phyloP scores from a whole-genome alignment of 73 alveolate species.

The Paramecium pentaurelia region DNA sequence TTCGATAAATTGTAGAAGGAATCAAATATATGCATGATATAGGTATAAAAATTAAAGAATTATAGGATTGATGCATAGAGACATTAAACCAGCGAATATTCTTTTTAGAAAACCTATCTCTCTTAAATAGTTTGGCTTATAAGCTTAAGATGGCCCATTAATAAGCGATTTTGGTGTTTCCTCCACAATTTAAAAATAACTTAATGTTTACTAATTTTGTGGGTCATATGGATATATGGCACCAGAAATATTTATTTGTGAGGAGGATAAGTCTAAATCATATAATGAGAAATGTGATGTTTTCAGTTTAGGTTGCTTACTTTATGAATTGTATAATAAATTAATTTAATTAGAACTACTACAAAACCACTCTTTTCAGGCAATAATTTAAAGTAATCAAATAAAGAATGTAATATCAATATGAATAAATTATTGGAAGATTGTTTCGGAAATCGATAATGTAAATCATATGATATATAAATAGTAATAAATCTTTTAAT shows the following conservation, averaged over 20 bases:
- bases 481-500: not conserved
- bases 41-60: not conserved
- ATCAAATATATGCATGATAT: not conserved
- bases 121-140: not conserved
- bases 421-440: not conserved
- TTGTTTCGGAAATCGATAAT: not conserved
- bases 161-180: slow-evolving; percentile 49
- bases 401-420: not conserved
- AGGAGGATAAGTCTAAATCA: not conserved
- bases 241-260: slow-evolving; percentile 5
- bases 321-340: slow-evolving; percentile 5
- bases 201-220: slow-evolving; percentile 4
- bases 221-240: slow-evolving; percentile 52
- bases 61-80: slow-evolving; percentile 21
- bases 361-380: not conserved
- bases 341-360: not conserved
- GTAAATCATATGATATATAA: not conserved
- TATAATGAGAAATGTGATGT: slow-evolving; percentile 31
- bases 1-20: slow-evolving; percentile 32
- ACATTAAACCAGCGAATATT: slow-evolving; percentile 28
- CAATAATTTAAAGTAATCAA: not conserved
- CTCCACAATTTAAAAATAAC: not conserved
- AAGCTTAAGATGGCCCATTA: not conserved
- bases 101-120: not conserved
- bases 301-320: slow-evolving; percentile 28